These are phyloP conservation scores for Boletus rubescentipes DNA, from an alignment of 768 basidiomycete genomes.

Conservation along the genomic window DNA sequence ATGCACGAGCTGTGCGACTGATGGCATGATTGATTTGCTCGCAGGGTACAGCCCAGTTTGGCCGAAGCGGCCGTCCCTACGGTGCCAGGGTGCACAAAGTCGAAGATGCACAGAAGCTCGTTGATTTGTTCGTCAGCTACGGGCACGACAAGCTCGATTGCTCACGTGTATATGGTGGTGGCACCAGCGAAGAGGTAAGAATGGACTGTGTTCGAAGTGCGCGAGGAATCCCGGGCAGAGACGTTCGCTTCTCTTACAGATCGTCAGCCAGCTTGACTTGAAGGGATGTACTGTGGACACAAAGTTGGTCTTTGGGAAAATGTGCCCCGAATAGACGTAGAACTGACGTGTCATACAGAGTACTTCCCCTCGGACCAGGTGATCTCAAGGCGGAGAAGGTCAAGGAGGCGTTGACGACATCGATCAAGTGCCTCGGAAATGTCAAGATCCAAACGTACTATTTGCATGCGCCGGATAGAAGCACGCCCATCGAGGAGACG, in stretches of 20 bases:
- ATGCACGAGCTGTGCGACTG: not conserved
- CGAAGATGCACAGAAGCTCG: constrained; percentile 18
- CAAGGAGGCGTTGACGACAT: not conserved
- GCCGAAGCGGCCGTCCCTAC: constrained; percentile 3
- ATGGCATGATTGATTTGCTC: not conserved
- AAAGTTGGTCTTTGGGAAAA: constrained; percentile 8
- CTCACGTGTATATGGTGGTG: constrained; percentile 10
- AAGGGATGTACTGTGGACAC: constrained; percentile 21
- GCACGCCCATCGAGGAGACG: constrained; percentile 46
- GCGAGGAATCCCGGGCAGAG: too few relatives aligned
- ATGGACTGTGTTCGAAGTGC: not conserved
- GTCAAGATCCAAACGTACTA: constrained; percentile 7
- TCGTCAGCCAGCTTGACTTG: constrained; percentile 15
- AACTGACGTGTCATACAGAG: not conserved
- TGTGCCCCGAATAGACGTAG: not conserved
- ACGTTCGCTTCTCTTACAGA: not conserved
- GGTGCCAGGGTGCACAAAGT: constrained; percentile 12
- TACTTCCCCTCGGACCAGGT: constrained; percentile 35
- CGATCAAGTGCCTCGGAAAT: not conserved
- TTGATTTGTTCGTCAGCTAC: constrained; percentile 16
- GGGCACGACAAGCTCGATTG: constrained; percentile 16
- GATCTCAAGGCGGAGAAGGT: not conserved
- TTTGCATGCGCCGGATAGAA: constrained; percentile 39
- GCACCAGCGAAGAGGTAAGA: constrained; percentile 15
- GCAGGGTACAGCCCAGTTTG: constrained; percentile 20